Conservation (phyloP, 2,329 filamentous ascomycete species). For the Pyrenochaeta sp. region DNA sequence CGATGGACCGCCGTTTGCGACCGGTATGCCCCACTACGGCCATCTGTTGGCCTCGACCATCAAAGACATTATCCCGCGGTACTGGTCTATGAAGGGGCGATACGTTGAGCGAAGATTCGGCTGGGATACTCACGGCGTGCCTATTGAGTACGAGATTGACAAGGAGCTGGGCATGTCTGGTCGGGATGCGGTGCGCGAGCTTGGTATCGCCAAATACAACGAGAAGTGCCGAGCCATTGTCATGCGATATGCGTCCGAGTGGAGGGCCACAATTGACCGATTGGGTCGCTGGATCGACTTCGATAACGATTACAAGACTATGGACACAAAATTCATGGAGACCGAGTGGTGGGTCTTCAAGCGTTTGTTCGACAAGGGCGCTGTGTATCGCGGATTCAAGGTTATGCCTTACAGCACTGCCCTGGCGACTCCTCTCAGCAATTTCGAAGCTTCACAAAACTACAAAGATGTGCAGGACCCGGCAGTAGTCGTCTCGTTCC, state of each 20-base stretch:
- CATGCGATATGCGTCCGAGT: constrained; percentile 87
- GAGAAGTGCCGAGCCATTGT: constrained; percentile 91
- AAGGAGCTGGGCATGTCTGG: constrained; percentile 92
- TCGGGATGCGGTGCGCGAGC: constrained; percentile 83
- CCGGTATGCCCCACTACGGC: constrained; percentile 71
- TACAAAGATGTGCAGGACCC: constrained; percentile 94
- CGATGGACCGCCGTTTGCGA: constrained; percentile 68
- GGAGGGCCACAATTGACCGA: constrained; percentile 86
- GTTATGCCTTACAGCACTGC: constrained; percentile 97
- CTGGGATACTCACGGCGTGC: constrained; percentile 94
- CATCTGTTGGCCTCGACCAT: constrained; percentile 91
- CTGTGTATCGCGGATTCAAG: constrained; percentile 88
- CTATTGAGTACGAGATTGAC: constrained; percentile 97
- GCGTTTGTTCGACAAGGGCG: constrained; percentile 86
- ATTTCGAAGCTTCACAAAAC: constrained; percentile 94
- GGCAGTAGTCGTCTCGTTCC: constrained; percentile 87
- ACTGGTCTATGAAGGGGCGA: constrained; percentile 97
- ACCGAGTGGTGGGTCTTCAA: constrained; percentile 97
- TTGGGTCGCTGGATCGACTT: constrained; percentile 97
- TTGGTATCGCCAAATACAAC: constrained; percentile 91
- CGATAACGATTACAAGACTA: constrained; percentile 97
- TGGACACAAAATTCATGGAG: constrained; percentile 97
- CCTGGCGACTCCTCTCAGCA: constrained; percentile 86
- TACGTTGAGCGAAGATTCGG: constrained; percentile 93
- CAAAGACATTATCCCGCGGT: constrained; percentile 95